phyloP scores from a whole-genome alignment of 768 basidiomycete genomes.

The Zangia roseola region DNA sequence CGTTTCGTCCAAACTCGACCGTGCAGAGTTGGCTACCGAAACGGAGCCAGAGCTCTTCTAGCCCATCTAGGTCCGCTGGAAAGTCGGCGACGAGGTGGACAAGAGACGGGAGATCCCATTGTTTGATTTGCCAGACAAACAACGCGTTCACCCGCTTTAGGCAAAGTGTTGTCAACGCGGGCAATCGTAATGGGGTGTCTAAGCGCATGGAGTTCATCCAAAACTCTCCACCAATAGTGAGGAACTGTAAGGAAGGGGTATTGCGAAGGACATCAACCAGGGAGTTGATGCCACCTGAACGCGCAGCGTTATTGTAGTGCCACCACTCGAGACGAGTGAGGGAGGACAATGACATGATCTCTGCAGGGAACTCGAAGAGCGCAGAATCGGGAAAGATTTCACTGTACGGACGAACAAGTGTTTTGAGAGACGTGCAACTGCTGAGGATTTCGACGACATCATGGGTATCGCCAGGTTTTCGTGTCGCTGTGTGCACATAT shows the following conservation, averaged over 20 bases:
- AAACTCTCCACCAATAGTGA: conserved; percentile 51
- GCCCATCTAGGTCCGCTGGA: conserved; percentile 35
- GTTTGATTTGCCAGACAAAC: conserved; percentile 47
- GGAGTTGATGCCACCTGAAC: conserved; percentile 66
- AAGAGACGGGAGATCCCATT: conserved; percentile 55
- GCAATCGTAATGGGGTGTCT: conserved; percentile 36
- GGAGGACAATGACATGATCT: conserved; percentile 44
- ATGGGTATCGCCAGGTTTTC: conserved; percentile 24
- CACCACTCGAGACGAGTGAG: conserved; percentile 70
- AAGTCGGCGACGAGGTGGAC: conserved; percentile 52
- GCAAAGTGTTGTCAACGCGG: conserved; percentile 52
- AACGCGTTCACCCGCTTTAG: conserved; percentile 47
- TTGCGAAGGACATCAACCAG: conserved; percentile 48
- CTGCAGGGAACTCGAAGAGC: conserved; percentile 54
- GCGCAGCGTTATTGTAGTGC: conserved; percentile 54
- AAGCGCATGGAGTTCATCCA: conserved; percentile 25
- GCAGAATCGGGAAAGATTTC: conserved; percentile 24
- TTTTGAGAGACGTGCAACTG: conserved; percentile 49
- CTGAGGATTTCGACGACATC: conserved; percentile 48
- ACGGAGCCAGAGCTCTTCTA: conserved; percentile 47
- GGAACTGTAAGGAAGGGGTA: conserved; percentile 57
- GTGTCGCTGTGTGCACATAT: conserved; percentile 50
- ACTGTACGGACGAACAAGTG: conserved; percentile 49
- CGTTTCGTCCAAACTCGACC: conserved; percentile 57
- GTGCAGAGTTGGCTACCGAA: conserved; percentile 51